phyloP scores from a whole-genome alignment of 148 eudicot genomes.

The Rhododendron kiyosumense region DNA sequence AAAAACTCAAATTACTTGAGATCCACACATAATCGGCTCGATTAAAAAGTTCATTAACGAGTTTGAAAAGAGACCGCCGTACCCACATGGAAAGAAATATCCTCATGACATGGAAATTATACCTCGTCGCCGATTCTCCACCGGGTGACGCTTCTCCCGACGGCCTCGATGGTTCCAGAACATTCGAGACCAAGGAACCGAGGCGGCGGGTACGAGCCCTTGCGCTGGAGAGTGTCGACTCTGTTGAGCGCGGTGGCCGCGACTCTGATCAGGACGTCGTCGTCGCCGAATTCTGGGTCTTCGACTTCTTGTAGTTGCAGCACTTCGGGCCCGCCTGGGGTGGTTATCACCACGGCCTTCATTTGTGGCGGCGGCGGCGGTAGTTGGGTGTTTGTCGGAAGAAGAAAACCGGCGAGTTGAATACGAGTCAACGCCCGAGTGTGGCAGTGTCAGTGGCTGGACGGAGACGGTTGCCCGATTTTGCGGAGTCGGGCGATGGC shows the following conservation, averaged over 20 bases:
- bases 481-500: too few species aligned
- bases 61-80: background rate
- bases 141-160: constrained; percentile 63
- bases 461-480: too few species aligned
- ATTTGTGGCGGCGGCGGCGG: constrained; percentile 16
- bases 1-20: too few species aligned
- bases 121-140: constrained; percentile 93
- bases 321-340: constrained; percentile 56
- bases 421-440: too few species aligned
- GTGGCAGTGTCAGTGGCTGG: too few species aligned
- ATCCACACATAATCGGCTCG: too few species aligned
- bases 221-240: constrained; percentile 74
- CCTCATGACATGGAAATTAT: too few species aligned
- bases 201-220: constrained; percentile 68
- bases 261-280: constrained; percentile 61
- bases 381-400: too few species aligned
- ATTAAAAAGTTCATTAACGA: too few species aligned
- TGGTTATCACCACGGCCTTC: constrained; percentile 82
- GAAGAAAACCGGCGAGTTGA: too few species aligned
- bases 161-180: constrained; percentile 58
- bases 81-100: too few species aligned
- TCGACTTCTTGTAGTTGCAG: constrained; percentile 39
- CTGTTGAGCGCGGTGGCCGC: constrained; percentile 76
- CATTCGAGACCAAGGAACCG: constrained; percentile 83
- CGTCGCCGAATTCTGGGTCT: constrained; percentile 54